These are phyloP conservation scores for Plasmodium gallinaceum DNA, from an alignment of 169 alveolate species.

Conservation along the genomic window DNA sequence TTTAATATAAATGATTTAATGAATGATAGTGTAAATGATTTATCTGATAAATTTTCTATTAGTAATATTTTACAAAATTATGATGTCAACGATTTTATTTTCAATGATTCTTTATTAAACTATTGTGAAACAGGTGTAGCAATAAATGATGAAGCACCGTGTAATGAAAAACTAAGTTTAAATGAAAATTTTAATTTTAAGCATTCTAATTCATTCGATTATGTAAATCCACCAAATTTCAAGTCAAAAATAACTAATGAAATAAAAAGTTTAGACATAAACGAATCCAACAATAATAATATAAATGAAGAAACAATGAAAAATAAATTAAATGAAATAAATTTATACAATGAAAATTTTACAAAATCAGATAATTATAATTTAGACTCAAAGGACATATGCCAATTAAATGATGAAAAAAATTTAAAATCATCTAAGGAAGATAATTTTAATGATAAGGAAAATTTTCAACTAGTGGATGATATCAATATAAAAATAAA, in stretches of 20 bases:
- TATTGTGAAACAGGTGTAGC: slow-evolving; percentile 58
- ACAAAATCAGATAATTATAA: not conserved
- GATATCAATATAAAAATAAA: not conserved
- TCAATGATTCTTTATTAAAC: slow-evolving; percentile 59
- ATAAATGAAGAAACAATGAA: not conserved
- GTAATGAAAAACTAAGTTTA: slow-evolving; percentile 14
- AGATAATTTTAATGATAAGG: not conserved
- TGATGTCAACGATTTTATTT: slow-evolving; percentile 52
- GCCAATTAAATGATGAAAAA: not conserved
- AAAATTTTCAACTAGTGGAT: not conserved
- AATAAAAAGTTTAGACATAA: not conserved
- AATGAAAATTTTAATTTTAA: slow-evolving; percentile 54
- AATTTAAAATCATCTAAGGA: not conserved
- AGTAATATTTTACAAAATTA: slow-evolving; percentile 42
- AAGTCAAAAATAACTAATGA: not conserved
- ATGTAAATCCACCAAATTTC: slow-evolving; percentile 47
- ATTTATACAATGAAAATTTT: not conserved
- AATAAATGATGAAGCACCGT: slow-evolving; percentile 32
- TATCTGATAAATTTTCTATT: slow-evolving; percentile 38
- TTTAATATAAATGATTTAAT: slow-evolving; percentile 17
- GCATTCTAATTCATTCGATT: slow-evolving; percentile 19
- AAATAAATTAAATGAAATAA: not conserved
- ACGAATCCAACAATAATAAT: not conserved
- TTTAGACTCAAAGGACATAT: not conserved
- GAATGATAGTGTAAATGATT: slow-evolving; percentile 21